phyloP scores from a whole-genome alignment of 805 yeast species.

The Scheffersomyces coipomensis region DNA sequence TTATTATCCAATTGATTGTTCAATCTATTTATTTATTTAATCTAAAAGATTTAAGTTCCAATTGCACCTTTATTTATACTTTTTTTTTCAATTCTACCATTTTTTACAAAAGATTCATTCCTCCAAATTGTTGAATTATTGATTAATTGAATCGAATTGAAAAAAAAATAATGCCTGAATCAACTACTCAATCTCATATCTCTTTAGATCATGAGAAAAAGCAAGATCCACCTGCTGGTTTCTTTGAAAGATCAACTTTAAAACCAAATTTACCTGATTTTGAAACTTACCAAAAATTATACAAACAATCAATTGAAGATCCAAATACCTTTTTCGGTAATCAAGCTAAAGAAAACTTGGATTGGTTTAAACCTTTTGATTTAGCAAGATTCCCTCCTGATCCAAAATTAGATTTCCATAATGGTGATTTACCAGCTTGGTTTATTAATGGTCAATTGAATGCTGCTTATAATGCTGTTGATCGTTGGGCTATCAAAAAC shows the following conservation, averaged over 20 bases:
- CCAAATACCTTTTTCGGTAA: conserved; percentile 57
- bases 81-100: no score
- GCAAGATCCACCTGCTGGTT: conserved; percentile 36
- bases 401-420: conserved; percentile 46
- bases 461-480: conserved; percentile 92
- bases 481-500: conserved; percentile 85
- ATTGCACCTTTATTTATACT: no score
- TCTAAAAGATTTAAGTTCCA: no score
- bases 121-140: neutral
- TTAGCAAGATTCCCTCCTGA: conserved; percentile 44
- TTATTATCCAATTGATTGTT: no score
- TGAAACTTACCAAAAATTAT: conserved; percentile 49
- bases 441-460: conserved; percentile 90
- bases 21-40: no score
- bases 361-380: conserved; percentile 55
- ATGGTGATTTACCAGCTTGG: conserved; percentile 85
- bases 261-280: conserved; percentile 48
- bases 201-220: conserved; percentile 33
- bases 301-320: conserved; percentile 55
- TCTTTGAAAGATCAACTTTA: conserved; percentile 42
- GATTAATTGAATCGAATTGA: neutral
- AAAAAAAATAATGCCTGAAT: conserved; percentile 9
- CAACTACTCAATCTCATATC: conserved; percentile 15
- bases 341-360: conserved; percentile 46
- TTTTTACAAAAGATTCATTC: no score